phyloP scores from a whole-genome alignment of 1,284 basidiomycete genomes.

The Marasmius fiardii region DNA sequence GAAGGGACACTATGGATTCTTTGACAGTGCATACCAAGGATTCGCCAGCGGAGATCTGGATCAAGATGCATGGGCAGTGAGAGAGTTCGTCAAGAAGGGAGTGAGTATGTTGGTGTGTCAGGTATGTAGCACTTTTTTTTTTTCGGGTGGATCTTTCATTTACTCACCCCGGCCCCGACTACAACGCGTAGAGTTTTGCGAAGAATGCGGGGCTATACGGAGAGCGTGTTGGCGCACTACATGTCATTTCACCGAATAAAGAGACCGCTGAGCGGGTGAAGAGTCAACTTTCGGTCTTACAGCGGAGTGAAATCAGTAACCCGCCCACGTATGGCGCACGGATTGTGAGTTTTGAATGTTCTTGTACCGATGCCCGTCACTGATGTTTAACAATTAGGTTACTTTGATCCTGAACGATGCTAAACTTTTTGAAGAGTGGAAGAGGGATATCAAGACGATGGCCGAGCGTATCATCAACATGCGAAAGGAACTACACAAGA shows the following conservation, averaged over 20 bases:
- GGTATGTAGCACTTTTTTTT: slow-evolving; percentile 37
- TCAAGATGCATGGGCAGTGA: slow-evolving; percentile 72
- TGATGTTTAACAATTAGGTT: slow-evolving; percentile 41
- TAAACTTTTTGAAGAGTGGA: slow-evolving; percentile 82
- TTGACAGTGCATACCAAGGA: slow-evolving; percentile 95
- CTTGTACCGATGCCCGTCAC: neutral
- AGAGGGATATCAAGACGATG: slow-evolving; percentile 90
- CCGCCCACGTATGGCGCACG: slow-evolving; percentile 90
- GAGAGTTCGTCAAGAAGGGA: slow-evolving; percentile 70
- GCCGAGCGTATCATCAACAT: slow-evolving; percentile 88
- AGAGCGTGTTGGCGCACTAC: slow-evolving; percentile 85
- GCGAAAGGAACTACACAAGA: slow-evolving; percentile 75
- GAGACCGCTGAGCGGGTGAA: slow-evolving; percentile 72
- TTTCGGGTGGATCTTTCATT: neutral
- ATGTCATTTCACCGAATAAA: slow-evolving; percentile 60
- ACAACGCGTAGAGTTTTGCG: slow-evolving; percentile 73
- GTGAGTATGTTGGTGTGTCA: slow-evolving; percentile 87
- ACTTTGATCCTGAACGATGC: slow-evolving; percentile 75
- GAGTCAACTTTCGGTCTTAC: slow-evolving; percentile 85
- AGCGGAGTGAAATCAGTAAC: slow-evolving; percentile 92
- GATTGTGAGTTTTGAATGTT: slow-evolving; percentile 52
- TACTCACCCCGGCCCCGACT: neutral
- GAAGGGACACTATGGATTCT: slow-evolving; percentile 87
- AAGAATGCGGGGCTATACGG: slow-evolving; percentile 96
- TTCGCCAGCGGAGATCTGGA: slow-evolving; percentile 86